Base-by-base conservation (phyloP, 192 early-diverging fungal genomes). In the Coemansia sp. region DNA sequence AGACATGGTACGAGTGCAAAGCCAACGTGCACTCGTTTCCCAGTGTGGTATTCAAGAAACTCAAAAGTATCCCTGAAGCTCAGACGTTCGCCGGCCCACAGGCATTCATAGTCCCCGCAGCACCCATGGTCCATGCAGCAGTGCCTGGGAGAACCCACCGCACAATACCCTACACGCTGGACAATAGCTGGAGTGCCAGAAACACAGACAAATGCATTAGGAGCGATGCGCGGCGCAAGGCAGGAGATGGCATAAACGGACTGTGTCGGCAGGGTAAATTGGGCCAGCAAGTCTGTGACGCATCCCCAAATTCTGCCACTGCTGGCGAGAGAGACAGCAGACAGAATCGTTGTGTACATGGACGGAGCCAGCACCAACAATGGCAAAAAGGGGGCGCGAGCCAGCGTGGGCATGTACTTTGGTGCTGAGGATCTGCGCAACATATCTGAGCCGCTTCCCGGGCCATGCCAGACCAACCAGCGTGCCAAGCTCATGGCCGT, bases 391-490 rank as follows among this genome's bases (percentile, higher is more conserved):
- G 63, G 68, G 3, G 93, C 92, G 4, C 66, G 74, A 6, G 96
- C 93, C 34, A 95, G 96, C 19, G 70, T 93, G 21, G 96, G 96
- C 8, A 92, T 96, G 21, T 96, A 86, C 66, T 98, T 89, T 72
- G 93, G 91, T 10, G 62, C 68, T 0, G 74, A 79, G 42, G 91
- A 96, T 77, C 77, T 89, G 33, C 85, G 89, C 46, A 93, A 93
- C 70, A 44, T 88, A 4, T 88, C 87, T 33, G 86, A 85, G 54
- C 76, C 76, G 27, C 72, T 93, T 17, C 60, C 51, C 7, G 85
- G 84, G 1, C 64, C 69, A 11, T 74, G 66, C 17, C 90, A 91
- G 61, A 92, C 92, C 10, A 92, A 93, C 74, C 88, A 92, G 77
- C 73, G 92, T 19, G 92, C 92, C 4, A 91, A 92, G 66, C 77